phyloP scores from a whole-genome alignment of 2,329 filamentous ascomycete genomes.

The Nigrospora sphaerica region DNA sequence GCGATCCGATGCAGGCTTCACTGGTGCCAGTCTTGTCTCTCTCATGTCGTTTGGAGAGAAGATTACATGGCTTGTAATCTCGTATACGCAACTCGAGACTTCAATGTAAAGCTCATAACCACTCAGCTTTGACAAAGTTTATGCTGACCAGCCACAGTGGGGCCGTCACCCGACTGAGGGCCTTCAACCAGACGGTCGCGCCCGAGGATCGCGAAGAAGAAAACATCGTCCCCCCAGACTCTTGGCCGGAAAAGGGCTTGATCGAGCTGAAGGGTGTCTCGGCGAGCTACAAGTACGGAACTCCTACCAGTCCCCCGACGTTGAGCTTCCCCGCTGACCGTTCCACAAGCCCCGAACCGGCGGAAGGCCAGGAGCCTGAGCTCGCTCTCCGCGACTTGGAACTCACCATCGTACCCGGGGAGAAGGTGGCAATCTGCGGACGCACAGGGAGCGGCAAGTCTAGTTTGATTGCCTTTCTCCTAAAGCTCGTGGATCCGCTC shows the following conservation, averaged over 20 bases:
- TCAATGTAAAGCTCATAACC: slow-evolving; percentile 6
- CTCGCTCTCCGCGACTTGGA: slow-evolving; percentile 20
- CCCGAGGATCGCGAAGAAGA: slow-evolving; percentile 15
- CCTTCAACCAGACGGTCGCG: slow-evolving; percentile 14
- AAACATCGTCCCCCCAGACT: slow-evolving; percentile 13
- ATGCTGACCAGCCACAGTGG: slow-evolving; percentile 9
- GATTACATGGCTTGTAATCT: slow-evolving; percentile 10
- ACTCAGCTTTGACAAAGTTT: background rate
- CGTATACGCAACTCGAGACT: slow-evolving; percentile 21
- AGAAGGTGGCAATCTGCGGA: slow-evolving; percentile 25
- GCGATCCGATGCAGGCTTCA: slow-evolving; percentile 15
- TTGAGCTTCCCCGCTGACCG: background rate
- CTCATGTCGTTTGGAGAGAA: slow-evolving; percentile 20
- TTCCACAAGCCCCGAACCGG: background rate
- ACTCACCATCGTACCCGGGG: slow-evolving; percentile 18
- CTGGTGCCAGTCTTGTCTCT: slow-evolving; percentile 21
- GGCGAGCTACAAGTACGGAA: slow-evolving; percentile 16
- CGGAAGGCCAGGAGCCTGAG: slow-evolving; percentile 3
- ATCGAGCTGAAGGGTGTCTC: slow-evolving; percentile 16
- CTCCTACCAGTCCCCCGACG: too few relatives aligned
- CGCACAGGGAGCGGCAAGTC: slow-evolving; percentile 32
- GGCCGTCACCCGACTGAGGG: slow-evolving; percentile 20
- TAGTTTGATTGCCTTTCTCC: slow-evolving; percentile 28
- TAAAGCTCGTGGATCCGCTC: slow-evolving; percentile 28
- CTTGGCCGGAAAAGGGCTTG: slow-evolving; percentile 20